Base-by-base conservation (phyloP, 768 basidiomycete genomes). In the Saitozyma podzolica region DNA sequence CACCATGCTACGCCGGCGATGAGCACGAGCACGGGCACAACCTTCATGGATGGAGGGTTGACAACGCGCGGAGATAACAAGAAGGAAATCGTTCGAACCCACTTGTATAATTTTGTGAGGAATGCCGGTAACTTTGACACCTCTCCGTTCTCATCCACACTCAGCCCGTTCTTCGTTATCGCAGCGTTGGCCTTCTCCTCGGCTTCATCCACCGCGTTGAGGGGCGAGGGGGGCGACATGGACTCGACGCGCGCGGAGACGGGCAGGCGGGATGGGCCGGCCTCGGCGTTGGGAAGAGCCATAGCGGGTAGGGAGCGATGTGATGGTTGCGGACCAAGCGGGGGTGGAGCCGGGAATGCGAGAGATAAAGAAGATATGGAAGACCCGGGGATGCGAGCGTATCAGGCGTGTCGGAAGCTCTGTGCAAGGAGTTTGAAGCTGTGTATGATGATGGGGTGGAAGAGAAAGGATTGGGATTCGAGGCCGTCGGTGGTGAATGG, bases 101-200 rank as follows among this genome's bases (percentile, higher is more conserved):
- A 94, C 92, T 89, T 89, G 80, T 88, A 94, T 41, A 97, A 84
- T 80, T 97, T 97, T 80, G 93, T 91, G 13, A 96, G 83, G 76
- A 96, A 96, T 0, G 89, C 89, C 3, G 93, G 92, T 0, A 89
- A 85, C 42, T 84, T 75, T 39, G 74, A 59, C 16, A 76, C 71
- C 54, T 76, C 75, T 40, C 72, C 76, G 60, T 74, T 69, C 55
- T 76, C 75, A 62, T 73, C 72, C 39, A 76, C 61, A 37, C 65
- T 71, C 56, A 75, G 49, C 7, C 72, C 74, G 20, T 63, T 56
- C 59, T 69, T 73, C 3, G 40, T 57, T 17, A 70, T 57, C 41
- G 50, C 49, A 10, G 17, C 53, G 5, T 37, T 16, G 14, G 29
- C 37, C 14, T 58, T 50, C 50, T 45, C 50, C 13, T 63, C 59